Percentiles rank a stretch among this genome's conserved stretches.
Evolutionary conservation across 805 yeast species (phyloP).

Genomic region (Gaillardinia entomophila): DNA sequence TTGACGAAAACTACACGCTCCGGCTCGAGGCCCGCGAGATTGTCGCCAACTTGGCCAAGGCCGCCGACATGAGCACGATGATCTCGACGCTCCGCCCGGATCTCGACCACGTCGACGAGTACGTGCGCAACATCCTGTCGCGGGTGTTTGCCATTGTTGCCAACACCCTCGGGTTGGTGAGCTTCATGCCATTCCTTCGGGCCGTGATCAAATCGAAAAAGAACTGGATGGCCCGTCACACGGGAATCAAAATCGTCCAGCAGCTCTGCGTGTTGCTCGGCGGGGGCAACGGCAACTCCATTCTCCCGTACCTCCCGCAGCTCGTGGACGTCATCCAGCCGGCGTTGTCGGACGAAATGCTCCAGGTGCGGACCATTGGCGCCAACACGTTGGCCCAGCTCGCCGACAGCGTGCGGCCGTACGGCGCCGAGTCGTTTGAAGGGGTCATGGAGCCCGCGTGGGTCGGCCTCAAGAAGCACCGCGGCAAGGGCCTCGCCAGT

Average conservation of each 20-base stretch:
- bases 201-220: conserved; percentile 76
- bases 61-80: conserved; percentile 78
- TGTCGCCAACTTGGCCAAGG: conserved; percentile 65
- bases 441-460: conserved; percentile 68
- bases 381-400: conserved; percentile 68
- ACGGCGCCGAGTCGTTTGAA: conserved; percentile 87
- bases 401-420: conserved; percentile 80
- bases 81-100: conserved; percentile 77
- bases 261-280: conserved; percentile 69
- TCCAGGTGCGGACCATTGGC: conserved; percentile 60
- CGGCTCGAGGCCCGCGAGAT: conserved; percentile 77
- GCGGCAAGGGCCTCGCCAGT: conserved; percentile 74
- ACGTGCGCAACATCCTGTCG: conserved; percentile 68
- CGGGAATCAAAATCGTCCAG: conserved; percentile 73
- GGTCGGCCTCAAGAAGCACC: conserved; percentile 68
- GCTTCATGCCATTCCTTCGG: conserved; percentile 69
- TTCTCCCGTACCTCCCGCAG: conserved; percentile 66
- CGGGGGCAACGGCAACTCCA: conserved; percentile 38
- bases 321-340: conserved; percentile 57
- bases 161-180: conserved; percentile 65
- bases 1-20: conserved; percentile 73
- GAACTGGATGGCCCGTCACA: conserved; percentile 77
- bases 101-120: conserved; percentile 77
- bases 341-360: conserved; percentile 61
- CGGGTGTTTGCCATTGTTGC: conserved; percentile 82